These are phyloP conservation scores for Favolaschia claudopus DNA, from an alignment of 768 basidiomycete species.

Conservation along the genomic window DNA sequence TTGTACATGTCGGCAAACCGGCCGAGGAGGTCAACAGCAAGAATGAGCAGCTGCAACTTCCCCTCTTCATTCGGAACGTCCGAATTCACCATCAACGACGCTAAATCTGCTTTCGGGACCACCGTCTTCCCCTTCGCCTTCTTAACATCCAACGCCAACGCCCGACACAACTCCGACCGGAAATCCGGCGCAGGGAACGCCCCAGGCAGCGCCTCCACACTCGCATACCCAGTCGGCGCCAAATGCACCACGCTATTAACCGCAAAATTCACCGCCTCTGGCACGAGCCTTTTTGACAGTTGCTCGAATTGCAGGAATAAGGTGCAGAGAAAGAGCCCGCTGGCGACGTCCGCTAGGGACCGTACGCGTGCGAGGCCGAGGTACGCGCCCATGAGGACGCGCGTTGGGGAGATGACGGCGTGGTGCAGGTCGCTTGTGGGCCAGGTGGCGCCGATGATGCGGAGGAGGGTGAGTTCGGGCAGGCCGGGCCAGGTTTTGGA, in stretches of 20 bases:
- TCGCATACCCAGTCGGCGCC: slow-evolving; percentile 65
- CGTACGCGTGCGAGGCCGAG: slow-evolving; percentile 86
- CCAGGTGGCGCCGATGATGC: slow-evolving; percentile 85
- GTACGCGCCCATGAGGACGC: slow-evolving; percentile 91
- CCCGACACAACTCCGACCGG: slow-evolving; percentile 51
- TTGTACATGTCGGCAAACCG: slow-evolving; percentile 81
- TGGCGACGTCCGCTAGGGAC: slow-evolving; percentile 74
- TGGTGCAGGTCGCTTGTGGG: slow-evolving; percentile 95
- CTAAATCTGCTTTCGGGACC: slow-evolving; percentile 56
- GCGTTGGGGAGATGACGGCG: slow-evolving; percentile 84
- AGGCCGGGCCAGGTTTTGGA: slow-evolving; percentile 90
- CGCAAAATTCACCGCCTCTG: slow-evolving; percentile 88
- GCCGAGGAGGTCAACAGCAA: slow-evolving; percentile 68
- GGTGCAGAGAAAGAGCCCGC: slow-evolving; percentile 90
- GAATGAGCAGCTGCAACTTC: slow-evolving; percentile 75
- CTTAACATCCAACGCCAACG: slow-evolving; percentile 46
- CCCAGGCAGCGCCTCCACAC: slow-evolving; percentile 63
- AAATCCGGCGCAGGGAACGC: slow-evolving; percentile 79
- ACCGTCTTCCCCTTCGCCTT: slow-evolving; percentile 50
- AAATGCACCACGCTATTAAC: slow-evolving; percentile 76
- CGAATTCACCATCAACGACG: slow-evolving; percentile 43
- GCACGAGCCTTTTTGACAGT: slow-evolving; percentile 85
- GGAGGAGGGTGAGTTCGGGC: slow-evolving; percentile 82
- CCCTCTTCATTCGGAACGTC: slow-evolving; percentile 59
- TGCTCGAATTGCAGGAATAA: slow-evolving; percentile 86